Evolutionary conservation across 2,329 filamentous ascomycete species (phyloP).

Genomic region (Massarina eburnea): DNA sequence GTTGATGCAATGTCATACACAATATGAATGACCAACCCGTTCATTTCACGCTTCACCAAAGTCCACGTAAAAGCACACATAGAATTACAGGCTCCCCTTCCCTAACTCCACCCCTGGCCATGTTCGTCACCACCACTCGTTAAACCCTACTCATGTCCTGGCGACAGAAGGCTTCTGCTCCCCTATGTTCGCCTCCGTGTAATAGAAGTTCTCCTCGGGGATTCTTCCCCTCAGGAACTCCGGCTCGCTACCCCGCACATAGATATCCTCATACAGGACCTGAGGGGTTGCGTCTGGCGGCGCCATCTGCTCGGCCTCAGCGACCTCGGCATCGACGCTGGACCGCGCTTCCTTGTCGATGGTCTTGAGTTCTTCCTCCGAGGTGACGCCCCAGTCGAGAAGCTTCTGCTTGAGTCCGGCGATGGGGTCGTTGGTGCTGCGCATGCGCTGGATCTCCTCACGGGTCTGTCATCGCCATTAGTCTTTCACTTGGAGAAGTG

Average conservation of each 20-base stretch:
- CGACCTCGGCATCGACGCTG: slow-evolving; percentile 87
- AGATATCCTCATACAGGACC: slow-evolving; percentile 96
- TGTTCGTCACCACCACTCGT: background rate
- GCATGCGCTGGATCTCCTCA: slow-evolving; percentile 99
- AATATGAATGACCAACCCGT: too few species aligned
- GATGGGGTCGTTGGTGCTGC: slow-evolving; percentile 97
- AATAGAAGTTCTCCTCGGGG: slow-evolving; percentile 90
- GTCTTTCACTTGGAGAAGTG: slow-evolving; percentile 1
- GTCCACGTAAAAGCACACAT: background rate
- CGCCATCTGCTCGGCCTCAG: slow-evolving; percentile 84
- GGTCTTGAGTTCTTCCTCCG: slow-evolving; percentile 92
- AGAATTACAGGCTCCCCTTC: background rate
- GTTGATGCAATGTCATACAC: background rate
- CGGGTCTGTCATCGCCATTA: slow-evolving; percentile 61
- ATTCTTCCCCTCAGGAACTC: slow-evolving; percentile 84
- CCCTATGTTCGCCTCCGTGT: slow-evolving; percentile 49
- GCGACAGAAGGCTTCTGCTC: slow-evolving; percentile 38
- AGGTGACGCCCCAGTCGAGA: slow-evolving; percentile 88
- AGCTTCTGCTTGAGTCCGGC: slow-evolving; percentile 98
- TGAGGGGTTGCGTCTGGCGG: slow-evolving; percentile 74
- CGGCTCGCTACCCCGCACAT: slow-evolving; percentile 85
- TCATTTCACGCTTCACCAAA: background rate
- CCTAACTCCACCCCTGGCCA: background rate
- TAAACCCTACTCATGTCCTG: slow-evolving; percentile 26
- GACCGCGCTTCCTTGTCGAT: slow-evolving; percentile 92